Evolutionary conservation across 331 rosid species (phyloP).

Genomic region (Spiraea crenata): DNA sequence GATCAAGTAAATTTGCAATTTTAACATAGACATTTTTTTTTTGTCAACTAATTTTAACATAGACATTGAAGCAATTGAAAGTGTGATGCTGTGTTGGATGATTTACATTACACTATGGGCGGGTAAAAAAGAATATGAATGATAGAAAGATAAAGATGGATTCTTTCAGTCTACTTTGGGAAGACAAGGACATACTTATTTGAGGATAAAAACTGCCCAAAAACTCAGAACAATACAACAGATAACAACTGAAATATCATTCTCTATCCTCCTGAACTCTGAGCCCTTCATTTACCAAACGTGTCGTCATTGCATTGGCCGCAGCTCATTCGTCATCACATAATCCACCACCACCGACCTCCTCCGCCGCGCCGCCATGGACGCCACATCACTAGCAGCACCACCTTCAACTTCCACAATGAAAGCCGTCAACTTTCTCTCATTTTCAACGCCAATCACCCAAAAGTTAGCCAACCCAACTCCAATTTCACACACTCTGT

Average conservation of each 20-base stretch:
- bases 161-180: no score
- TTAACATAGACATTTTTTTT: no score
- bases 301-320: not conserved
- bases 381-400: slow-evolving; percentile 34
- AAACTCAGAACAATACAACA: no score
- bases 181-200: no score
- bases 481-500: slow-evolving; percentile 24
- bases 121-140: no score
- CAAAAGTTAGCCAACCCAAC: slow-evolving; percentile 30
- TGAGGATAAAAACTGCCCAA: no score
- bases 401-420: slow-evolving; percentile 33
- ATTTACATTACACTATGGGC: no score
- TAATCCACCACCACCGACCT: not conserved
- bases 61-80: no score
- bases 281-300: slow-evolving; percentile 9
- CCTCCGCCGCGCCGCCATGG: slow-evolving; percentile 36
- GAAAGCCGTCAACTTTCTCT: slow-evolving; percentile 20
- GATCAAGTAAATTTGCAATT: no score
- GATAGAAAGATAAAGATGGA: no score
- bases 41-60: no score
- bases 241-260: not conserved
- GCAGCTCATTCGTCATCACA: slow-evolving; percentile 1
- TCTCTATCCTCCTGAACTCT: not conserved
- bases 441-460: slow-evolving; percentile 26
- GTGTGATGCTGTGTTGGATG: no score